Percentiles rank a stretch among this genome's conserved stretches.
phyloP scores from a whole-genome alignment of 306 rosid genomes.

The Trifolium pratense region DNA sequence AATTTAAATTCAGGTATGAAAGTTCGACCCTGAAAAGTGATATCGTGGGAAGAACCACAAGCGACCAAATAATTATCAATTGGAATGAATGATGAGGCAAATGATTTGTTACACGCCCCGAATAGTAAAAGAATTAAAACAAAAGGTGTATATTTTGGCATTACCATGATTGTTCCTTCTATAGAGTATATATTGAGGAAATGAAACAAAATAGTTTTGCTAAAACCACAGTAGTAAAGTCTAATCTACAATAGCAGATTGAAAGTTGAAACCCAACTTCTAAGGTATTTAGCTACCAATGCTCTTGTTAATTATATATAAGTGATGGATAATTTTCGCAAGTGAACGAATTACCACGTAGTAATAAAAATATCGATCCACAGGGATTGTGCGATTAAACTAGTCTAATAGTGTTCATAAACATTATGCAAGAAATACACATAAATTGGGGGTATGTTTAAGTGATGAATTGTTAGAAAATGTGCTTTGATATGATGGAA shows the following conservation, averaged over 20 bases:
- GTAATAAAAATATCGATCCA: too few species aligned
- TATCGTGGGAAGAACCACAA: constrained; percentile 17
- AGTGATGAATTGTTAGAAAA: too few species aligned
- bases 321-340: too few species aligned
- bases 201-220: background rate
- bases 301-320: background rate
- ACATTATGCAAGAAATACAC: too few species aligned
- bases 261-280: background rate
- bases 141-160: background rate
- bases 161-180: background rate
- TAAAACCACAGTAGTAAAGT: background rate
- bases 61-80: constrained; percentile 17
- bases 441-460: too few species aligned
- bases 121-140: background rate
- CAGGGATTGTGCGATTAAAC: too few species aligned
- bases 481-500: too few species aligned
- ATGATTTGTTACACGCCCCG: background rate
- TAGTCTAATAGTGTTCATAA: too few species aligned
- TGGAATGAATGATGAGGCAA: constrained; percentile 1
- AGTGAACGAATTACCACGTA: too few species aligned
- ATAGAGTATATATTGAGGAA: background rate
- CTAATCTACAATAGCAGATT: background rate
- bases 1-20: background rate
- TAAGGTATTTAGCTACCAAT: background rate
- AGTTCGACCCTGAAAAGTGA: background rate